A percentile compares a stretch with the other conserved stretches of the same genome.
Conservation (phyloP, 148 eudicot species). For the Chenopodium quinoa region DNA sequence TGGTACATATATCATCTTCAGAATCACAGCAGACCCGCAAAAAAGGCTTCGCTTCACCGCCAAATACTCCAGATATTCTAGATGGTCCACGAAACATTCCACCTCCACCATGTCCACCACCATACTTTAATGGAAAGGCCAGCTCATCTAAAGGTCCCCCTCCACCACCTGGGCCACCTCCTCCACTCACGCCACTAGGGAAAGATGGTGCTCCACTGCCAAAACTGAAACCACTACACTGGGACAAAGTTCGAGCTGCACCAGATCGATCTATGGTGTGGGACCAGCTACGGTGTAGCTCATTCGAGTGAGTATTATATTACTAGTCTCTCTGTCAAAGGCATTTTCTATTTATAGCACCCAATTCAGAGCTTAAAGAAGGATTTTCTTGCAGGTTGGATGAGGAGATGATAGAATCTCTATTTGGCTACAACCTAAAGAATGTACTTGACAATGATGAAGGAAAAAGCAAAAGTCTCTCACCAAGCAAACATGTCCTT, state of each 20-base stretch:
- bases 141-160: constrained; percentile 46
- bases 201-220: constrained; percentile 86
- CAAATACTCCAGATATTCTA: constrained; percentile 25
- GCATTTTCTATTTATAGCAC: background rate
- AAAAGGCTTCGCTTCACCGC: constrained; percentile 13
- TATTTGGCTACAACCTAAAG: constrained; percentile 82
- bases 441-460: constrained; percentile 62
- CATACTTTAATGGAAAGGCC: constrained; percentile 33
- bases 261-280: constrained; percentile 89
- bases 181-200: constrained; percentile 41
- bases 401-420: constrained; percentile 92
- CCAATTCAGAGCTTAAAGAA: background rate
- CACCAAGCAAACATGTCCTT: constrained; percentile 88
- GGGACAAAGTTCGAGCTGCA: constrained; percentile 97
- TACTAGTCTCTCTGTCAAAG: background rate
- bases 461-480: constrained; percentile 68
- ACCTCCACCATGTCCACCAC: constrained; percentile 76
- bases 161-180: constrained; percentile 49
- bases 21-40: constrained; percentile 30
- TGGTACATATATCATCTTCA: constrained; percentile 17
- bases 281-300: constrained; percentile 88
- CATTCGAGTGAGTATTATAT: constrained; percentile 72
- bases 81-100: constrained; percentile 40
- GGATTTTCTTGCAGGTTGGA: constrained; percentile 56
- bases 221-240: constrained; percentile 92